A percentile compares a stretch with the other conserved stretches of the same genome.
phyloP scores from a whole-genome alignment of 371 early-diverging fungal genomes.

The Capillidium heterosporum region DNA sequence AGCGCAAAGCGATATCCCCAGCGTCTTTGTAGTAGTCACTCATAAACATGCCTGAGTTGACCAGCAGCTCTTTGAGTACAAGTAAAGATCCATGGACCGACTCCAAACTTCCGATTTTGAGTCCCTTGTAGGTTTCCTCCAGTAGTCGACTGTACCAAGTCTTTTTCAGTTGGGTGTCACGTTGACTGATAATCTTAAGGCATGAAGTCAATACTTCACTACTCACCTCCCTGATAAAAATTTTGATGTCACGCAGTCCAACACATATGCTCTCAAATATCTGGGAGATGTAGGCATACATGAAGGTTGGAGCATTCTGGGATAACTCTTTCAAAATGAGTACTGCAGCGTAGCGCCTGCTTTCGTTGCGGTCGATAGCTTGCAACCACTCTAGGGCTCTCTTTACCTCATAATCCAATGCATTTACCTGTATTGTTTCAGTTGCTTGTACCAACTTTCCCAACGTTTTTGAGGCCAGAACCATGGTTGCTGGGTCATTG shows the following conservation, averaged over 20 bases:
- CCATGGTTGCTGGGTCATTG: slow-evolving; percentile 61
- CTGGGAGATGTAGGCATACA: slow-evolving; percentile 66
- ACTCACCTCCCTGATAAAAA: slow-evolving; percentile 56
- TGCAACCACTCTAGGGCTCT: slow-evolving; percentile 80
- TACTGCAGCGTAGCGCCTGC: slow-evolving; percentile 71
- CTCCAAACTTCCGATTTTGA: slow-evolving; percentile 52
- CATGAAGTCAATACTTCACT: slow-evolving; percentile 74
- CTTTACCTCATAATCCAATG: slow-evolving; percentile 76
- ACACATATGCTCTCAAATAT: slow-evolving; percentile 79
- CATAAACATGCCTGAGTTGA: slow-evolving; percentile 81
- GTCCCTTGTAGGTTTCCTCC: slow-evolving; percentile 66
- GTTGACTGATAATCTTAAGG: slow-evolving; percentile 57
- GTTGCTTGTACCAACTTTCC: slow-evolving; percentile 55
- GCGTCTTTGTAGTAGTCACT: slow-evolving; percentile 56
- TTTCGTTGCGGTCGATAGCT: slow-evolving; percentile 53
- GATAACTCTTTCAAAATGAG: slow-evolving; percentile 69
- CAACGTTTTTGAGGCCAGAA: slow-evolving; percentile 61
- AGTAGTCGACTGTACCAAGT: slow-evolving; percentile 64
- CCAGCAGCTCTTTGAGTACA: slow-evolving; percentile 58
- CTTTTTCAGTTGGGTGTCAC: slow-evolving; percentile 48
- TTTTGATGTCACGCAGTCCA: slow-evolving; percentile 66
- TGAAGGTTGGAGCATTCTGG: slow-evolving; percentile 61
- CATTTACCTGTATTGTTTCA: slow-evolving; percentile 61
- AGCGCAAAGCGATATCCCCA: slow-evolving; percentile 55
- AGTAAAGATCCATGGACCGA: slow-evolving; percentile 80